These are phyloP conservation scores for Calycina herbarum DNA, from an alignment of 2,329 filamentous ascomycete genomes.

Conservation along the genomic window DNA sequence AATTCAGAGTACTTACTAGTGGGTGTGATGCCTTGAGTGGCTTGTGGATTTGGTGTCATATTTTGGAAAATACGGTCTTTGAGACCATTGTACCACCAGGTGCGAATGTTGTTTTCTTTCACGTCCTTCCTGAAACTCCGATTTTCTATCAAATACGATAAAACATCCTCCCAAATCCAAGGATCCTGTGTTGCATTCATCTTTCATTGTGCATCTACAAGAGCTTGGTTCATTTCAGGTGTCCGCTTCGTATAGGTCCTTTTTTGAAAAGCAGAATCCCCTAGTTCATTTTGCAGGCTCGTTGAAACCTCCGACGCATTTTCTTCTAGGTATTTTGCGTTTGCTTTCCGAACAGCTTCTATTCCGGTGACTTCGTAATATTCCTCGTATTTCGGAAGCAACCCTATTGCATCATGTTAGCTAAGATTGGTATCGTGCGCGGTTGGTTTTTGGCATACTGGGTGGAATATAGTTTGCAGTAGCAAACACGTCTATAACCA, in stretches of 20 bases:
- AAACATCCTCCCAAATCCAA: not conserved
- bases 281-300: too few relatives aligned
- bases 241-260: not conserved
- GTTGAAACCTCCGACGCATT: too few relatives aligned
- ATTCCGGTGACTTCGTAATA: not conserved
- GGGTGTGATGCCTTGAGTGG: not conserved
- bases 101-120: not conserved
- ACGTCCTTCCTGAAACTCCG: not conserved
- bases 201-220: not conserved
- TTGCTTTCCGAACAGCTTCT: not conserved
- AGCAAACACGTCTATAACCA: not conserved
- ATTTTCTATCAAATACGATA: not conserved
- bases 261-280: not conserved
- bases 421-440: not conserved
- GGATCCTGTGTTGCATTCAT: not conserved
- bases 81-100: not conserved
- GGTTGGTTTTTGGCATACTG: not conserved
- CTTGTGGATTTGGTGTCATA: not conserved
- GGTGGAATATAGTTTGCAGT: not conserved
- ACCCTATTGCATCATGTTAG: not conserved
- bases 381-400: not conserved
- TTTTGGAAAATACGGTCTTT: not conserved
- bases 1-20: not conserved
- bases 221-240: not conserved
- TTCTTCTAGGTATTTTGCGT: not conserved